Conservation (phyloP, 768 basidiomycete genomes). For the Phylloporus sp. region DNA sequence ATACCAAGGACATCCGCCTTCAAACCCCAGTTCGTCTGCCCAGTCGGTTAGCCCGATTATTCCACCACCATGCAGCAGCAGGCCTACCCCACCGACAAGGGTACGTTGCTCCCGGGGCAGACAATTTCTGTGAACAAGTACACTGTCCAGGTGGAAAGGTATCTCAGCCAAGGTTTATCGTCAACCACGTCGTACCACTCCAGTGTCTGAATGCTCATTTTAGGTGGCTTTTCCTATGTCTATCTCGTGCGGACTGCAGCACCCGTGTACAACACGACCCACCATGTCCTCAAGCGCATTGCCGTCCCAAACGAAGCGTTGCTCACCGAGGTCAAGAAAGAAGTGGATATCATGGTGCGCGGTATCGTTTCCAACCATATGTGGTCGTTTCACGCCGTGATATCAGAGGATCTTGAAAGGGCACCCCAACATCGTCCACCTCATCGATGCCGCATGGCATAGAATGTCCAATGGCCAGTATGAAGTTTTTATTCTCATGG, state of each 20-base stretch:
- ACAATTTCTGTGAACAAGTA: conserved; percentile 87
- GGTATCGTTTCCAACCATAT: conserved; percentile 8
- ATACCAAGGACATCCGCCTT: background rate
- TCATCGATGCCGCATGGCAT: conserved; percentile 93
- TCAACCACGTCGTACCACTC: conserved; percentile 3
- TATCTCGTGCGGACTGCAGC: conserved; percentile 87
- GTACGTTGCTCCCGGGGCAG: conserved; percentile 77
- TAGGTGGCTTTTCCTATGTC: conserved; percentile 97
- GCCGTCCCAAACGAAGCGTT: conserved; percentile 87
- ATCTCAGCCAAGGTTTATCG: conserved; percentile 83
- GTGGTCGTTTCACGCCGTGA: conserved; percentile 27
- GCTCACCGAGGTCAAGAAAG: conserved; percentile 91
- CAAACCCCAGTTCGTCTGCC: conserved; percentile 1
- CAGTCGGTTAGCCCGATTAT: conserved; percentile 3
- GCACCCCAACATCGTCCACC: conserved; percentile 92
- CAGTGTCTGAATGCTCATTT: conserved; percentile 14
- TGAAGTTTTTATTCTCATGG: conserved; percentile 99
- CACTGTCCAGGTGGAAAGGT: conserved; percentile 88
- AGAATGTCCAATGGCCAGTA: conserved; percentile 77
- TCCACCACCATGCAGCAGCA: conserved; percentile 38
- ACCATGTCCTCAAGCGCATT: conserved; percentile 96
- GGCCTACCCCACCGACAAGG: conserved; percentile 47
- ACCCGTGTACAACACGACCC: conserved; percentile 87
- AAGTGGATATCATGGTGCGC: conserved; percentile 97
- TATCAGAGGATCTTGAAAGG: conserved; percentile 82